Evolutionary conservation across 164 flowering plant genomes (phyloP).

Genomic region (Liquidambar formosana): DNA sequence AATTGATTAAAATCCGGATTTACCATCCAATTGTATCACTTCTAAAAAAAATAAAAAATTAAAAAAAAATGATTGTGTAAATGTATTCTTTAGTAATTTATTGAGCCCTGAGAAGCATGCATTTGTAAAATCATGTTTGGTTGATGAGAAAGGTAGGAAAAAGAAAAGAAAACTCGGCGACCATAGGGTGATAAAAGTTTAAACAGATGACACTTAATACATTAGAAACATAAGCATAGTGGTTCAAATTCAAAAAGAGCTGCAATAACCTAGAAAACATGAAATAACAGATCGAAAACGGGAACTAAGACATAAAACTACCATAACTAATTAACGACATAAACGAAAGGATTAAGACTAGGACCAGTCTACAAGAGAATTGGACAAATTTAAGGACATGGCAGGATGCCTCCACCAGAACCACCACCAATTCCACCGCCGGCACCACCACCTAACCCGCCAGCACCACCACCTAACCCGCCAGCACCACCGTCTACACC

Average conservation of each 20-base stretch:
- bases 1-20: too few relatives aligned
- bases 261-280: too few relatives aligned
- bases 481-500: conserved; percentile 9
- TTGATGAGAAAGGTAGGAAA: background rate
- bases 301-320: too few relatives aligned
- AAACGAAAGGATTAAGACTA: too few relatives aligned
- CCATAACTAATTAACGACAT: too few relatives aligned
- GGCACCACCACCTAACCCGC: conserved; percentile 11
- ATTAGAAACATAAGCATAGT: background rate
- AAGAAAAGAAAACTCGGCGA: background rate
- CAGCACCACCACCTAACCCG: conserved; percentile 6
- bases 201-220: background rate
- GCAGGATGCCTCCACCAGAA: background rate
- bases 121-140: background rate
- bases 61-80: too few relatives aligned
- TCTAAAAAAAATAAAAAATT: too few relatives aligned
- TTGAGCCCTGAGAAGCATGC: too few relatives aligned
- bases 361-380: too few relatives aligned
- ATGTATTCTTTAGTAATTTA: too few relatives aligned
- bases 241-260: background rate
- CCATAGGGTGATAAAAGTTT: background rate
- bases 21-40: too few relatives aligned
- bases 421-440: conserved; percentile 14
- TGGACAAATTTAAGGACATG: background rate
- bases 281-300: too few relatives aligned